These are phyloP conservation scores for Sistotremastrum niveocremeum DNA, from an alignment of 768 basidiomycete species.

Conservation along the genomic window DNA sequence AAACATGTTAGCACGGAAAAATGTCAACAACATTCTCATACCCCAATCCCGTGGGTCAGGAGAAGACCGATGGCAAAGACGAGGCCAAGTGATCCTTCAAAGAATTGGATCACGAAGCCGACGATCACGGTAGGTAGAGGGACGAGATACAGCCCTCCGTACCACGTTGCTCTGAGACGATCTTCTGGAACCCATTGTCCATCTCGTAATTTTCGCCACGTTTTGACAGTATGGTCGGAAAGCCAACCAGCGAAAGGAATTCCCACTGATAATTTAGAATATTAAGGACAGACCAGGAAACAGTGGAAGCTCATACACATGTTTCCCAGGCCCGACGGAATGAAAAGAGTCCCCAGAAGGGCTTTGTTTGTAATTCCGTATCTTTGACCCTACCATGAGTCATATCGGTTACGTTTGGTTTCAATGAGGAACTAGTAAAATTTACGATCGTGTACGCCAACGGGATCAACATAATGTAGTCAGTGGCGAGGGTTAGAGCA, in stretches of 20 bases:
- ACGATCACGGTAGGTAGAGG: constrained; percentile 37
- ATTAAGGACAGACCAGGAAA: too few relatives aligned
- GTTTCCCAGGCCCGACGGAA: constrained; percentile 47
- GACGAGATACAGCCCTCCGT: constrained; percentile 32
- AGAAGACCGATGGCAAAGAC: constrained; percentile 37
- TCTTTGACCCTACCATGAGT: constrained; percentile 30
- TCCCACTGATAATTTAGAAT: constrained; percentile 28
- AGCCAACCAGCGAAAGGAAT: constrained; percentile 44
- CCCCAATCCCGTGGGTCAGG: constrained; percentile 58
- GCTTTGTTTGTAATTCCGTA: constrained; percentile 46
- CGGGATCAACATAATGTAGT: constrained; percentile 20
- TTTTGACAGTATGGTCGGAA: constrained; percentile 40
- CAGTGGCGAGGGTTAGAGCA: constrained; percentile 14
- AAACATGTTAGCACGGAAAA: not conserved
- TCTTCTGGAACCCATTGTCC: constrained; percentile 60
- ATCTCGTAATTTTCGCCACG: constrained; percentile 33
- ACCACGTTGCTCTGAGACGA: constrained; percentile 39
- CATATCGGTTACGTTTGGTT: not conserved
- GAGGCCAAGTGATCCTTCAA: constrained; percentile 37
- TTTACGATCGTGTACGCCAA: constrained; percentile 55
- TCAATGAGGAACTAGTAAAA: not conserved
- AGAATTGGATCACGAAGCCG: constrained; percentile 36
- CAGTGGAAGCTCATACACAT: constrained; percentile 27
- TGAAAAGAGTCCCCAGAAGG: constrained; percentile 43
- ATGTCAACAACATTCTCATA: constrained; percentile 15